Base-by-base conservation (phyloP, 1,284 basidiomycete genomes). In the Sporisorium sorghi region DNA sequence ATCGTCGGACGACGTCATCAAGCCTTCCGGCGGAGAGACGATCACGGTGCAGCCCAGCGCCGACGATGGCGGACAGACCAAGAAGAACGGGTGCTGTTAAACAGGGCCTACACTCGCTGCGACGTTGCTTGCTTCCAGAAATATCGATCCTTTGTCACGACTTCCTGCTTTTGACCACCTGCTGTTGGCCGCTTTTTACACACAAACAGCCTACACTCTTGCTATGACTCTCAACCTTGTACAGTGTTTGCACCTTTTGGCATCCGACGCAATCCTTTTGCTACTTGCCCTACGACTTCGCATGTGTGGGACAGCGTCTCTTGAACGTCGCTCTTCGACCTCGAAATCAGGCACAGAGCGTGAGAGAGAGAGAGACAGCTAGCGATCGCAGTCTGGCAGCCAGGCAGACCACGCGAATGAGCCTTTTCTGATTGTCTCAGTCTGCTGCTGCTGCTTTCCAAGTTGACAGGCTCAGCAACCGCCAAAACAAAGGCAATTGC, bases 71-170 rank as follows among this genome's bases (percentile, higher is more conserved):
- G 83, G 83, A 53, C 70, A 74, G 58, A 67, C 76, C 52, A 84
- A 84, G 78, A 83, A 83, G 73, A 82, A 79, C 50, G 83, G 83
- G 32, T 84, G 83, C 75, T 84, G 83, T 60, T 84, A 71, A 68
- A 30, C n/a, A 40, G 43, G n/a, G 23, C 15, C 15, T 30, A 5
- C 26, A 8, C 44, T 28, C 24, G 14, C 26, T n/a, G n/a, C n/a
- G n/a, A n/a, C n/a, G n/a, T n/a, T n/a, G n/a, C n/a, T n/a, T n/a
- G n/a, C n/a, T n/a, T n/a, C n/a, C n/a, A n/a, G 14, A n/a, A 47
- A 30, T 55, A 49, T 51, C 37, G 47, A 53, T 24, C 15, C n/a
- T 15, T 15, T 28, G 40, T 66, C 42, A 55, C 57, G 32, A 47
- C 28, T 11, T 5, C 23, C 28, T n/a, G n/a, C n/a, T n/a, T n/a